Conservation (phyloP, 768 basidiomycete species). For the Lactifluus rugatus region DNA sequence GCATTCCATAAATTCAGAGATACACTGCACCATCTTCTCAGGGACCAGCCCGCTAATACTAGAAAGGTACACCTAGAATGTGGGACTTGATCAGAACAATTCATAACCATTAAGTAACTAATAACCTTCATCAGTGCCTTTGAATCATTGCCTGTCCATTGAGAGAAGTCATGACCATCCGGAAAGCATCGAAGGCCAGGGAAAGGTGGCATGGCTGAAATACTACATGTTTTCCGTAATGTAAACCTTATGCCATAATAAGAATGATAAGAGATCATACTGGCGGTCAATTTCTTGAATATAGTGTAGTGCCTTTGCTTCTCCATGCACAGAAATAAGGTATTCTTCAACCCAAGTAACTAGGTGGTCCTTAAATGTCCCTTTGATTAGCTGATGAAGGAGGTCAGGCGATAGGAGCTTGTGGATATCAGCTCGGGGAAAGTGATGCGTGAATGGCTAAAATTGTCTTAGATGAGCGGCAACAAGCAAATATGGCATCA, state of each 20-base stretch:
- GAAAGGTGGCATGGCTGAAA: not conserved
- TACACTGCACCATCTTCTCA: not conserved
- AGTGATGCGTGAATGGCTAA: not conserved
- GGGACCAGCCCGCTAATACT: not conserved
- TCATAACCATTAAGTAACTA: not conserved
- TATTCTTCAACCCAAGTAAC: not conserved
- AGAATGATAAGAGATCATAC: not conserved
- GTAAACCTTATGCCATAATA: not conserved
- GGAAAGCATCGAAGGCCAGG: not conserved
- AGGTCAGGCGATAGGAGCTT: not conserved
- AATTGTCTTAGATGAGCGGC: not conserved
- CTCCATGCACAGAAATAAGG: not conserved
- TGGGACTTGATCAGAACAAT: not conserved
- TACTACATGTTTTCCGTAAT: not conserved
- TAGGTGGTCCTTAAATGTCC: not conserved
- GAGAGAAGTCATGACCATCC: not conserved
- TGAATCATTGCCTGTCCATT: not conserved
- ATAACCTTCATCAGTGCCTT: not conserved
- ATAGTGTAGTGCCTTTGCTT: not conserved
- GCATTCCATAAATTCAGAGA: not conserved
- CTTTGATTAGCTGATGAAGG: not conserved
- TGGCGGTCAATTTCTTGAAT: not conserved
- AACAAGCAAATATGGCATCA: not conserved
- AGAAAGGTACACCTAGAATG: not conserved
- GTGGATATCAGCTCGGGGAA: not conserved